These are phyloP conservation scores for Microbotryomycetes sp. DNA, from an alignment of 1,284 basidiomycete species.

Conservation along the genomic window DNA sequence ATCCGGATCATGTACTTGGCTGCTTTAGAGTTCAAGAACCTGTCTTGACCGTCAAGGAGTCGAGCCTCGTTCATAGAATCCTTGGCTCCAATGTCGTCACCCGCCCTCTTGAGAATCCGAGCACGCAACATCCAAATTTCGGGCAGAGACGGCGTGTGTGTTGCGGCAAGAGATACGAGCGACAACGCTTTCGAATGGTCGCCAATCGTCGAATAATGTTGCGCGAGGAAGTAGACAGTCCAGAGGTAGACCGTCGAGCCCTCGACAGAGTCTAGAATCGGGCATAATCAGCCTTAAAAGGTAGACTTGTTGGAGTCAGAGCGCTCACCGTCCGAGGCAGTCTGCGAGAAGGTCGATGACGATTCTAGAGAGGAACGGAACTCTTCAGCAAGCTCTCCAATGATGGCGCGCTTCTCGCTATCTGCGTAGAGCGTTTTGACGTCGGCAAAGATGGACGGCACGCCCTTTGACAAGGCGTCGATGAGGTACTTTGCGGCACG, in stretches of 20 bases:
- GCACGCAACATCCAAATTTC: constrained; percentile 82
- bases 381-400: constrained; percentile 65
- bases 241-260: constrained; percentile 86
- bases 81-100: constrained; percentile 70
- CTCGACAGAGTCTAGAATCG: constrained; percentile 39
- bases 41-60: constrained; percentile 83
- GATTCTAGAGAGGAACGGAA: constrained; percentile 44
- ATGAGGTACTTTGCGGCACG: constrained; percentile 65
- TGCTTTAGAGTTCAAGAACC: constrained; percentile 89
- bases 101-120: constrained; percentile 76
- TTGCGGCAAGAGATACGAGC: constrained; percentile 58
- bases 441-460: constrained; percentile 91
- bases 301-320: not conserved
- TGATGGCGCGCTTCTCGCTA: constrained; percentile 54
- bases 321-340: constrained; percentile 33
- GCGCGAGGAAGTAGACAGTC: constrained; percentile 90
- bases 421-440: constrained; percentile 77
- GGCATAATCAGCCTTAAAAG: not conserved
- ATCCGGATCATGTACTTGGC: constrained; percentile 86
- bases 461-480: constrained; percentile 67
- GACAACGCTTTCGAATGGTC: constrained; percentile 51
- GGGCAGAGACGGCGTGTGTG: constrained; percentile 88
- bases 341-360: constrained; percentile 21
- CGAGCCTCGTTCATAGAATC: constrained; percentile 73
- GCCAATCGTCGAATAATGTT: constrained; percentile 70